Evolutionary conservation across 306 rosid species (phyloP), one percentile per base, ranked within the genome.

Genomic region (Cucumis melo): DNA sequence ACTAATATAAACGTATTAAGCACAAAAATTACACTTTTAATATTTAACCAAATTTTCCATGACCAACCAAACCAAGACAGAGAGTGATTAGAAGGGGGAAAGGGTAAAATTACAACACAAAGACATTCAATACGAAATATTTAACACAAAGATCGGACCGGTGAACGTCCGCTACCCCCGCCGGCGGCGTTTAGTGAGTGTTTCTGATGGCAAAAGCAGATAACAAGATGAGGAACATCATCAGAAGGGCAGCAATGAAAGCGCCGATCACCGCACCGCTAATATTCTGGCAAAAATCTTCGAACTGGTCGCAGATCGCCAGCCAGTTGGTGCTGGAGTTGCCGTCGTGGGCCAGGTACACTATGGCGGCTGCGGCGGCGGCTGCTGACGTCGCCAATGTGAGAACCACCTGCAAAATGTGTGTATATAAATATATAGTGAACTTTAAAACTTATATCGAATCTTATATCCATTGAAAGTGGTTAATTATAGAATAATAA

Each of bases 301-400:
- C 88, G 74, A 87, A 93, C 76, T 91, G 97, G 56, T 89, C 85
- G 84, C 98, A 93, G 12, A 93, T 87, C 14, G 98, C 96, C 6
- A 91, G 63, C 98, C 98, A 93, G 15, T 91, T 93, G 20, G 98
- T 81, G 82, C 80, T 85, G 9, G 89, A 68, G 44, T 91, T 85
- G 0, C 98, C 98, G 62, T 86, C 89, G 79, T 93, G 98, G 55
- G 97, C 98, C 78, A 93, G 78, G 84, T 89, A 93, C 17, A 89
- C 97, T 71, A 91, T 86, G 42, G 92, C 79, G 2, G 97, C 91
- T 0, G 93, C 97, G 14, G 98, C 88, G 8, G 92, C 88, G 36
- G 81, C 92, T 34, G 92, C 84, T 0, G 97, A 77, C 23, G 90
- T 83, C 3, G 90, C 88, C 19, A 93, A 81, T 66, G 93, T 85